Evolutionary conservation across 2,329 filamentous ascomycete genomes (phyloP).

Genomic region (Proliferodiscus dingleyae): DNA sequence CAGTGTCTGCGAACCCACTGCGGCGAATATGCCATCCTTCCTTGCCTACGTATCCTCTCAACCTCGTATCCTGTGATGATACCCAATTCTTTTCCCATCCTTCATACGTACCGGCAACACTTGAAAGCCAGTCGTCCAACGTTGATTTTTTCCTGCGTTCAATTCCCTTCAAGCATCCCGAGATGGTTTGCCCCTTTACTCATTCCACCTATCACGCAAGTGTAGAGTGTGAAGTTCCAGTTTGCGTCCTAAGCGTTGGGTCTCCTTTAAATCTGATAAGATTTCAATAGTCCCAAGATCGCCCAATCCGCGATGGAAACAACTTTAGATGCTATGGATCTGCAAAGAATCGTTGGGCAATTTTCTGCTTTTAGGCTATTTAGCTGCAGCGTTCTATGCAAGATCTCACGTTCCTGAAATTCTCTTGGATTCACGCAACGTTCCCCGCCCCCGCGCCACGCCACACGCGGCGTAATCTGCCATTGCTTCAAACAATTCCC

Average conservation of each 20-base stretch:
- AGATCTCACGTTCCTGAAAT: conserved; percentile 1
- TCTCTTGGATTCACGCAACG: neutral
- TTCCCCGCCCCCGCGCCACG: neutral
- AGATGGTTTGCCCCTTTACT: too few species aligned
- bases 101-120: neutral
- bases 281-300: too few species aligned
- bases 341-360: neutral
- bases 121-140: too few species aligned
- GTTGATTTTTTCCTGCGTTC: too few species aligned
- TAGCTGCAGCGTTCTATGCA: conserved; percentile 1
- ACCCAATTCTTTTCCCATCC: conserved; percentile 14
- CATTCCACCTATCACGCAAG: too few species aligned
- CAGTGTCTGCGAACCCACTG: conserved; percentile 1
- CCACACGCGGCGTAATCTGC: neutral
- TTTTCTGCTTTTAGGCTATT: neutral
- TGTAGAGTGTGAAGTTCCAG: too few species aligned
- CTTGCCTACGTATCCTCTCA: neutral
- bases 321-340: too few species aligned
- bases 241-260: too few species aligned
- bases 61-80: conserved; percentile 14
- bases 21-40: conserved; percentile 8
- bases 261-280: too few species aligned
- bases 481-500: neutral
- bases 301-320: too few species aligned
- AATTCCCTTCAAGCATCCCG: too few species aligned